phyloP scores from a whole-genome alignment of 768 basidiomycete species.

The Leccinum broughii region DNA sequence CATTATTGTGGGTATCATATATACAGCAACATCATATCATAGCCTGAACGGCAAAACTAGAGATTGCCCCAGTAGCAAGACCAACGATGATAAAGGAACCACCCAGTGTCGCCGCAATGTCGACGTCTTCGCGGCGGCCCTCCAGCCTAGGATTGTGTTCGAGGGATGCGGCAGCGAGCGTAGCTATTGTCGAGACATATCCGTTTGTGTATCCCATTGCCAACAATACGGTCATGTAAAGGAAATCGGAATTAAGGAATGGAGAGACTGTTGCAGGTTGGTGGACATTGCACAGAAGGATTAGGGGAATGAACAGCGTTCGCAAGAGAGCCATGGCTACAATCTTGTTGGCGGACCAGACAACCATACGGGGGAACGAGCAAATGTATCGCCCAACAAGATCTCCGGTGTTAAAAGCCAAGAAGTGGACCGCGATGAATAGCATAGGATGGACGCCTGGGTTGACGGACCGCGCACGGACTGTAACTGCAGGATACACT shows the following conservation, averaged over 20 bases:
- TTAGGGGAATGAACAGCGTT: constrained; percentile 80
- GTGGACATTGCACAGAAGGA: constrained; percentile 87
- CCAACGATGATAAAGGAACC: constrained; percentile 81
- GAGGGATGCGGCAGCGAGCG: constrained; percentile 82
- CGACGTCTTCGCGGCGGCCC: constrained; percentile 76
- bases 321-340: constrained; percentile 64
- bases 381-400: constrained; percentile 69
- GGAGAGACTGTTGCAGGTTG: constrained; percentile 36
- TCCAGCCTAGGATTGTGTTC: constrained; percentile 75
- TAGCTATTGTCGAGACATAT: constrained; percentile 72
- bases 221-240: constrained; percentile 75
- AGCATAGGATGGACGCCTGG: constrained; percentile 73
- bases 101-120: constrained; percentile 79
- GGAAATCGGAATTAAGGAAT: constrained; percentile 71
- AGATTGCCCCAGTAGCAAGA: constrained; percentile 70
- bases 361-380: constrained; percentile 59
- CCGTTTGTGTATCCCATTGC: constrained; percentile 81
- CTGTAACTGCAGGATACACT: constrained; percentile 85
- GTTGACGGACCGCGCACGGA: constrained; percentile 68
- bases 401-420: constrained; percentile 74
- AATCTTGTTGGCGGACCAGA: constrained; percentile 70
- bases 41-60: constrained; percentile 78
- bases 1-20: neutral
- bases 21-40: constrained; percentile 49
- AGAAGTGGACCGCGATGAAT: constrained; percentile 77